Percentiles rank a stretch among this genome's conserved stretches.
These are phyloP conservation scores for Aspergillus carbonarius DNA, from an alignment of 2,329 filamentous ascomycete genomes.

Conservation along the genomic window DNA sequence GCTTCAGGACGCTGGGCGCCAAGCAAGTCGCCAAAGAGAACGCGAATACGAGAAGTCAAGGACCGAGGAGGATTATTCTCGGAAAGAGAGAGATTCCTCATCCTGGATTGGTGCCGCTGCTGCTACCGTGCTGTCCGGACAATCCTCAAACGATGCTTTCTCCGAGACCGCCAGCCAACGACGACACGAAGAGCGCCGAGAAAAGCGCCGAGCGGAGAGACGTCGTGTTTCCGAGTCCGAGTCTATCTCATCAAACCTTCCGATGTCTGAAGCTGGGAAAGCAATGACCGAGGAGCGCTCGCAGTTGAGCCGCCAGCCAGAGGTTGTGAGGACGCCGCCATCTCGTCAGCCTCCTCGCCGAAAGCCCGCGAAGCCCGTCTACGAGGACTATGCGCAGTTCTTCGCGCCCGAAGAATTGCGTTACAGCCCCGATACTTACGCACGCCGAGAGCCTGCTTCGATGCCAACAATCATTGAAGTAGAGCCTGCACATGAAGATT, in stretches of 20 bases:
- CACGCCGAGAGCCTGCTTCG: constrained; percentile 17
- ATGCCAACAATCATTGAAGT: constrained; percentile 33
- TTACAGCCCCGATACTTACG: constrained; percentile 40
- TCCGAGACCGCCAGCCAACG: constrained; percentile 31
- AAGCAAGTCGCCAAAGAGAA: constrained; percentile 21
- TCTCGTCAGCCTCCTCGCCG: constrained; percentile 30
- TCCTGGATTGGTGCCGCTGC: constrained; percentile 30
- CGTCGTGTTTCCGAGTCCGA: constrained; percentile 27
- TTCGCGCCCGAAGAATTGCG: constrained; percentile 43
- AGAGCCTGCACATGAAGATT: constrained; percentile 29
- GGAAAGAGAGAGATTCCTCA: constrained; percentile 32
- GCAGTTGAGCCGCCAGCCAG: constrained; percentile 13
- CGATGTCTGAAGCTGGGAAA: constrained; percentile 22
- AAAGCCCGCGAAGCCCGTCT: constrained; percentile 37
- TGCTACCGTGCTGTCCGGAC: constrained; percentile 40
- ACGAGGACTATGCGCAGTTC: constrained; percentile 46
- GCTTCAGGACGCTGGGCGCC: constrained; percentile 17
- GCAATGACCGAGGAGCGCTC: constrained; percentile 20
- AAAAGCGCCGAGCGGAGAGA: constrained; percentile 43
- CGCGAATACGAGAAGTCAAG: constrained; percentile 18
- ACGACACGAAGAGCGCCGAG: constrained; percentile 37
- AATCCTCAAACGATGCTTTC: constrained; percentile 26
- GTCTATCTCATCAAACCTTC: constrained; percentile 25
- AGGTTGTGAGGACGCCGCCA: constrained; percentile 27
- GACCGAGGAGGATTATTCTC: neutral